Percentiles rank a stretch among this genome's conserved stretches.
phyloP scores from a whole-genome alignment of 2,329 filamentous ascomycete genomes.

The Ascochyta lentis region DNA sequence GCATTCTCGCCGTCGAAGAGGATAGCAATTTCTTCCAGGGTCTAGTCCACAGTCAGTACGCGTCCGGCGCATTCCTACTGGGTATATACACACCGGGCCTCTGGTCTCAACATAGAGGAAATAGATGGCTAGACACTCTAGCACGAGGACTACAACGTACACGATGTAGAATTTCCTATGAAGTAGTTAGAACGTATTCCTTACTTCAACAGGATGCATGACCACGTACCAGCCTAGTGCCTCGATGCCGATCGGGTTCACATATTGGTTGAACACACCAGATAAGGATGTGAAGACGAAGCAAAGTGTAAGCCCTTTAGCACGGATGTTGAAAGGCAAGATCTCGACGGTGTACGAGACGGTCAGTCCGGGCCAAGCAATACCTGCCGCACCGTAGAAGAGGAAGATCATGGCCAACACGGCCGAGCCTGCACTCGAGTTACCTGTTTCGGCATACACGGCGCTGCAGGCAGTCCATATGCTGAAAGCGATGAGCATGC shows the following conservation, averaged over 20 bases:
- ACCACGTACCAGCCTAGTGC: conserved; percentile 3
- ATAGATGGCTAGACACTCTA: conserved; percentile 30
- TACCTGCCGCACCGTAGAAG: conserved; percentile 42
- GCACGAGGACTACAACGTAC: conserved; percentile 35
- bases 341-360: conserved; percentile 60
- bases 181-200: conserved; percentile 11
- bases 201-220: not conserved
- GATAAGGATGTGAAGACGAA: conserved; percentile 64
- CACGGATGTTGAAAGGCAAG: conserved; percentile 55
- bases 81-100: conserved; percentile 22
- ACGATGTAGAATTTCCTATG: conserved; percentile 45
- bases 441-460: conserved; percentile 21
- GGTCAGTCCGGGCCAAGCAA: conserved; percentile 58
- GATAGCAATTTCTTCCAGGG: conserved; percentile 28
- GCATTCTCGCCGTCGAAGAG: conserved; percentile 28
- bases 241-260: conserved; percentile 55
- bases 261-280: conserved; percentile 62
- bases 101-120: conserved; percentile 36
- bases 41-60: conserved; percentile 6
- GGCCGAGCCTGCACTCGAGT: conserved; percentile 45
- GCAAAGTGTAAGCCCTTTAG: conserved; percentile 53
- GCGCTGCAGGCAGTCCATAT: conserved; percentile 38
- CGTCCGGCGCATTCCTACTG: not conserved
- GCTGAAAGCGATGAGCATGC: conserved; percentile 43
- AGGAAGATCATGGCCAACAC: conserved; percentile 60